Evolutionary conservation across 1,139 yeast genomes (phyloP).

Genomic region (Sugiyamaella novakii): DNA sequence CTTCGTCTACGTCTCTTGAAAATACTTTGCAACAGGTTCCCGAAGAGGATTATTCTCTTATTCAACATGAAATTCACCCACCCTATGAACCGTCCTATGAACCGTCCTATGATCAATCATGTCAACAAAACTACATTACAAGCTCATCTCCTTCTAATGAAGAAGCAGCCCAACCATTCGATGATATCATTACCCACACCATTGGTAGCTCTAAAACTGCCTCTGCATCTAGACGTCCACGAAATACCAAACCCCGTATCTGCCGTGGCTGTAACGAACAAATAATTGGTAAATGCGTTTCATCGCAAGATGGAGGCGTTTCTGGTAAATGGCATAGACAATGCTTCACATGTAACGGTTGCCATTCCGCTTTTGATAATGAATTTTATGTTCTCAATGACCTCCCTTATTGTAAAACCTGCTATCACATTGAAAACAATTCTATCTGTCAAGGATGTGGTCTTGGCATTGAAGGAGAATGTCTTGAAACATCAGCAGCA

Average conservation of each 20-base stretch:
- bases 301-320: constrained; percentile 76
- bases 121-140: neutral
- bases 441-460: constrained; percentile 74
- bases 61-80: neutral
- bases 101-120: neutral
- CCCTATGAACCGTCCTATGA: no score
- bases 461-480: constrained; percentile 84
- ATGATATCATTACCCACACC: neutral
- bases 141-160: neutral
- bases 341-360: constrained; percentile 76
- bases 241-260: constrained; percentile 22
- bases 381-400: constrained; percentile 82
- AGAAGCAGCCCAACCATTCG: neutral
- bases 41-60: constrained; percentile 1
- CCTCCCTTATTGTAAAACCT: constrained; percentile 72
- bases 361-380: constrained; percentile 46
- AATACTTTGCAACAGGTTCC: constrained; percentile 12
- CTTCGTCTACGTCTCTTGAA: constrained; percentile 9
- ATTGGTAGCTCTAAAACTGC: neutral
- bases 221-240: constrained; percentile 17
- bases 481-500: constrained; percentile 59
- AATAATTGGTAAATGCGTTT: constrained; percentile 60
- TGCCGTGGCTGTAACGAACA: constrained; percentile 55
- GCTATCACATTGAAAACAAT: constrained; percentile 76
- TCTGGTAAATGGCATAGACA: constrained; percentile 94